Evolutionary conservation across 139 green algal genomes (phyloP).

Genomic region (Gonium pectorale): DNA sequence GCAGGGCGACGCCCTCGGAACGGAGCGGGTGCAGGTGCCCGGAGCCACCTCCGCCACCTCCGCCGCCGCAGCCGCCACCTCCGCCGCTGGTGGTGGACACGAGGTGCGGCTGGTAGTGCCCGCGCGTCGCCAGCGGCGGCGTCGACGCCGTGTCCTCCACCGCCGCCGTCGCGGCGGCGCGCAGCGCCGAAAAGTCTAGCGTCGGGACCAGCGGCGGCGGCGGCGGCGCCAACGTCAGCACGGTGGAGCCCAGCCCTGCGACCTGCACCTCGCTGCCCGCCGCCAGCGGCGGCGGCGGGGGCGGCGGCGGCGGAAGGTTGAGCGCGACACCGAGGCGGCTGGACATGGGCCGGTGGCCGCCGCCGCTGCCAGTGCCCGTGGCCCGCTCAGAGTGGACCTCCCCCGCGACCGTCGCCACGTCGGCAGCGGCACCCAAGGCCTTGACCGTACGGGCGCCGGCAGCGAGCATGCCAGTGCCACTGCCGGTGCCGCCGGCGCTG

Average conservation of each 20-base stretch:
- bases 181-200: slow-evolving; percentile 19
- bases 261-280: neutral
- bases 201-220: neutral
- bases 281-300: neutral
- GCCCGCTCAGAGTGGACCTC: neutral
- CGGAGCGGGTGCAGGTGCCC: neutral
- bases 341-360: too few relatives aligned
- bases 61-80: neutral
- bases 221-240: slow-evolving; percentile 40
- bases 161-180: neutral
- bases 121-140: slow-evolving; percentile 5
- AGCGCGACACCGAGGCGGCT: too few relatives aligned
- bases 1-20: slow-evolving; percentile 16
- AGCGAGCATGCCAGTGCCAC: neutral
- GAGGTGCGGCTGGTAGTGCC: neutral
- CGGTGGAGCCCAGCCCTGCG: slow-evolving; percentile 7
- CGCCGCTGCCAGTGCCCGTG: neutral
- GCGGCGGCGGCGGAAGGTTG: neutral
- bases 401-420: neutral
- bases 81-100: too few relatives aligned
- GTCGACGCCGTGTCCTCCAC: neutral
- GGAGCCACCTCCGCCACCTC: neutral
- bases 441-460: too few relatives aligned
- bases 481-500: neutral
- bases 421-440: too few relatives aligned